phyloP scores from a whole-genome alignment of 371 early-diverging fungal species.

The Mortierella sp. region DNA sequence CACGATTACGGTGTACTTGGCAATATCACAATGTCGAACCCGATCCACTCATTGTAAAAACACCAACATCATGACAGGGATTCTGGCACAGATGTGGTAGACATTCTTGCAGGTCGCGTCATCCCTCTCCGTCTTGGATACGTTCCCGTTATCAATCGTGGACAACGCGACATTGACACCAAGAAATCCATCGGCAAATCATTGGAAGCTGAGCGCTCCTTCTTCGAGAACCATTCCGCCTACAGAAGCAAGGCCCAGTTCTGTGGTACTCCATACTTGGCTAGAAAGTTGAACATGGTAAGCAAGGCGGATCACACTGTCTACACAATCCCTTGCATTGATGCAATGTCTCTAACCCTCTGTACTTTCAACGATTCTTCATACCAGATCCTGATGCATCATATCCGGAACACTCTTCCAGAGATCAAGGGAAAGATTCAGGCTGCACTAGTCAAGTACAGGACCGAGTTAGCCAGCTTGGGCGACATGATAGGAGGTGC shows the following conservation, averaged over 20 bases:
- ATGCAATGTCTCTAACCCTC: no score
- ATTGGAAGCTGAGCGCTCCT: conserved; percentile 88
- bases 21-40: background rate
- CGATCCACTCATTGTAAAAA: background rate
- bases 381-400: conserved; percentile 97
- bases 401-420: conserved; percentile 94
- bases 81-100: conserved; percentile 98
- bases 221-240: conserved; percentile 94
- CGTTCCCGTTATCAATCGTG: conserved; percentile 93
- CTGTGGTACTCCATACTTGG: conserved; percentile 98
- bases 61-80: no score
- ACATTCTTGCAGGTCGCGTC: conserved; percentile 97
- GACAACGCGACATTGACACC: conserved; percentile 94
- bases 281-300: conserved; percentile 94
- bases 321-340: background rate
- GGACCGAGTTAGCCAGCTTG: conserved; percentile 83
- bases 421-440: conserved; percentile 97
- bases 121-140: conserved; percentile 95
- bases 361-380: background rate
- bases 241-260: conserved; percentile 96
- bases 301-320: no score
- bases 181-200: conserved; percentile 91
- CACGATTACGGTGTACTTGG: no score
- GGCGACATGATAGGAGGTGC: conserved; percentile 92
- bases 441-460: conserved; percentile 84